Percentiles rank a stretch among this genome's conserved stretches.
phyloP scores from a whole-genome alignment of 192 early-diverging fungal species.

The Gryganskiella cystojenkinii region DNA sequence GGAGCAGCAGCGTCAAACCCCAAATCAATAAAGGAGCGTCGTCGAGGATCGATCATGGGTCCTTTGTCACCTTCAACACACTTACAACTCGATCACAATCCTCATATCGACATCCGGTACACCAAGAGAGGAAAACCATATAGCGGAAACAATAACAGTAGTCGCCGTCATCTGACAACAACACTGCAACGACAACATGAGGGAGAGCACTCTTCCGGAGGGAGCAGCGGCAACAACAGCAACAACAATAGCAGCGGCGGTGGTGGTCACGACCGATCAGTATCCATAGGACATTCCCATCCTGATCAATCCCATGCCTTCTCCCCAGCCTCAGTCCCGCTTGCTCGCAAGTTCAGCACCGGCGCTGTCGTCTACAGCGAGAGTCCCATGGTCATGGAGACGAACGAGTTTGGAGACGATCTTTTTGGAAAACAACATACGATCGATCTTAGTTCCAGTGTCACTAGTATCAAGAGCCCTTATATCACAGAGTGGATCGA shows the following conservation, averaged over 20 bases:
- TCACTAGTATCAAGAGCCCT: background rate
- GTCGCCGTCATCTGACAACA: background rate
- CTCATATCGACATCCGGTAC: constrained; percentile 2
- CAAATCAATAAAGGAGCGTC: background rate
- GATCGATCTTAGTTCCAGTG: background rate
- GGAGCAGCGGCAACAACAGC: background rate
- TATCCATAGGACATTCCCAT: constrained; percentile 3
- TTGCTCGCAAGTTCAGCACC: background rate
- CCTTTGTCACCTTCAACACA: background rate
- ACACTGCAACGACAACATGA: background rate
- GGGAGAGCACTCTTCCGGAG: background rate
- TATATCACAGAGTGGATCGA: background rate
- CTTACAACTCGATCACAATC: background rate
- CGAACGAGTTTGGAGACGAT: constrained; percentile 27
- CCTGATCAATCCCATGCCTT: background rate
- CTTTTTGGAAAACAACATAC: constrained; percentile 11
- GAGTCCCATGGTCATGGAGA: background rate
- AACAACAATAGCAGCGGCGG: background rate
- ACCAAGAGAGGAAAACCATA: background rate
- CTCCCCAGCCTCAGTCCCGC: too few relatives aligned
- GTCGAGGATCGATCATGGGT: background rate
- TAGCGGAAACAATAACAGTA: background rate
- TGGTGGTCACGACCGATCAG: constrained; percentile 2
- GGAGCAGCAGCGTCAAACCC: too few relatives aligned
- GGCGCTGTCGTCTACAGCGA: background rate